phyloP scores from a whole-genome alignment of 768 basidiomycete genomes.

The Rhodotorula taiwanensis region DNA sequence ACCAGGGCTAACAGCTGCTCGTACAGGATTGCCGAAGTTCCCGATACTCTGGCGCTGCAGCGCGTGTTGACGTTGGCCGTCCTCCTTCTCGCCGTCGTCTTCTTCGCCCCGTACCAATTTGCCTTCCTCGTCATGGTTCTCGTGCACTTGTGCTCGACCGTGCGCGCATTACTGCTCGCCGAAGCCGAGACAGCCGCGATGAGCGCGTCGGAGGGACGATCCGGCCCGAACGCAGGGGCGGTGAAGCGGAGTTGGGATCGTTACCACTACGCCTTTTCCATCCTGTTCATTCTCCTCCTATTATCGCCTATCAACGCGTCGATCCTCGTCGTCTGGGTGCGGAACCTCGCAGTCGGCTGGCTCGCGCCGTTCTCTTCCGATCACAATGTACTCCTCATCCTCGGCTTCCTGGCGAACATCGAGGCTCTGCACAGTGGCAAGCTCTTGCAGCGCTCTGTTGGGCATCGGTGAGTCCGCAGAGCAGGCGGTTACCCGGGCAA shows the following conservation, averaged over 20 bases:
- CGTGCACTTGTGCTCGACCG: slow-evolving; percentile 67
- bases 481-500: too few species aligned
- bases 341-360: slow-evolving; percentile 70
- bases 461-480: slow-evolving; percentile 10
- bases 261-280: slow-evolving; percentile 30
- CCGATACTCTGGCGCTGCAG: slow-evolving; percentile 8
- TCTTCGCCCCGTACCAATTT: slow-evolving; percentile 85
- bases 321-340: slow-evolving; percentile 70
- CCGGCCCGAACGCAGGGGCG: slow-evolving; percentile 52
- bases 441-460: background rate
- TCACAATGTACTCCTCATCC: slow-evolving; percentile 48
- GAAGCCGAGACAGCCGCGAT: background rate
- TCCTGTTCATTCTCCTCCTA: slow-evolving; percentile 71
- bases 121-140: slow-evolving; percentile 77
- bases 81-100: slow-evolving; percentile 60
- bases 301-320: slow-evolving; percentile 63
- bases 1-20: background rate
- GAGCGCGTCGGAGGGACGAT: slow-evolving; percentile 8
- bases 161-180: slow-evolving; percentile 20
- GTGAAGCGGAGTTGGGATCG: slow-evolving; percentile 7
- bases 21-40: slow-evolving; percentile 9
- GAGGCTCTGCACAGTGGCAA: slow-evolving; percentile 34
- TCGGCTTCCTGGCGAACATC: slow-evolving; percentile 39
- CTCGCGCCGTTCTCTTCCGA: slow-evolving; percentile 75
- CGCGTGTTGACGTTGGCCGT: slow-evolving; percentile 49